phyloP scores from a whole-genome alignment of 768 basidiomycete genomes.

The Coprinellus micaceus region DNA sequence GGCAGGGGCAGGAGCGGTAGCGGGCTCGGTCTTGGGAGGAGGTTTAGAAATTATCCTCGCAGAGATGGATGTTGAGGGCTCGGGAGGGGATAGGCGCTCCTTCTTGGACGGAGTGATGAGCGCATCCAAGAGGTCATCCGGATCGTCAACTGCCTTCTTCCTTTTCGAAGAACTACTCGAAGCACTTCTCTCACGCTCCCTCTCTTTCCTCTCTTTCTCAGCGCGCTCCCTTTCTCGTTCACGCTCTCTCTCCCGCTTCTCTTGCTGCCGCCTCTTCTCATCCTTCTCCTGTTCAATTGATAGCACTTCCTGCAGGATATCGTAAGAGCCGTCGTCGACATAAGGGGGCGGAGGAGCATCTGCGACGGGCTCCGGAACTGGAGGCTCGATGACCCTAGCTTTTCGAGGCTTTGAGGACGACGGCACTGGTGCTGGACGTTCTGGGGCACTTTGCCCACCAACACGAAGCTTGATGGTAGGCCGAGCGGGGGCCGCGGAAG shows the following conservation, averaged over 20 bases:
- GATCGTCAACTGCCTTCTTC: conserved; percentile 15
- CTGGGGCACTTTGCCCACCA: conserved; percentile 34
- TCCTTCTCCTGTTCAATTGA: conserved; percentile 71
- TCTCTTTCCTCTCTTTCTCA: conserved; percentile 28
- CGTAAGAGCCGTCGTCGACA: conserved; percentile 78
- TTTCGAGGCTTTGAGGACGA: conserved; percentile 39
- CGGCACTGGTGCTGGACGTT: conserved; percentile 31
- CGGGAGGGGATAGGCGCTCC: conserved; percentile 9
- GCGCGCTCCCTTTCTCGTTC: conserved; percentile 16
- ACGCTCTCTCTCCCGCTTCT: conserved; percentile 31
- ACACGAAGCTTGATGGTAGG: conserved; percentile 71
- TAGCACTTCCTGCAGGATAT: conserved; percentile 76
- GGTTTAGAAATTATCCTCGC: conserved; percentile 1
- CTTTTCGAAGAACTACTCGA: conserved; percentile 6
- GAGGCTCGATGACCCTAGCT: conserved; percentile 36
- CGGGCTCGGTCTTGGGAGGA: conserved; percentile 23
- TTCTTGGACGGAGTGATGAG: conserved; percentile 16
- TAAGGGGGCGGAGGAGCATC: conserved; percentile 67
- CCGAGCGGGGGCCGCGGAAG: conserved; percentile 32
- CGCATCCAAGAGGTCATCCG: conserved; percentile 8
- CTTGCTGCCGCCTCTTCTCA: conserved; percentile 23
- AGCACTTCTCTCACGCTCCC: conserved; percentile 1
- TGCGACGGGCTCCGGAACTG: conserved; percentile 32
- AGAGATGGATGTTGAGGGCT: conserved; percentile 15
- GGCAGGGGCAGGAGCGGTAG: conserved; percentile 19